Evolutionary conservation across 805 yeast genomes (phyloP), one percentile per base, ranked within the genome.

Genomic region (Candida sanyiensis): DNA sequence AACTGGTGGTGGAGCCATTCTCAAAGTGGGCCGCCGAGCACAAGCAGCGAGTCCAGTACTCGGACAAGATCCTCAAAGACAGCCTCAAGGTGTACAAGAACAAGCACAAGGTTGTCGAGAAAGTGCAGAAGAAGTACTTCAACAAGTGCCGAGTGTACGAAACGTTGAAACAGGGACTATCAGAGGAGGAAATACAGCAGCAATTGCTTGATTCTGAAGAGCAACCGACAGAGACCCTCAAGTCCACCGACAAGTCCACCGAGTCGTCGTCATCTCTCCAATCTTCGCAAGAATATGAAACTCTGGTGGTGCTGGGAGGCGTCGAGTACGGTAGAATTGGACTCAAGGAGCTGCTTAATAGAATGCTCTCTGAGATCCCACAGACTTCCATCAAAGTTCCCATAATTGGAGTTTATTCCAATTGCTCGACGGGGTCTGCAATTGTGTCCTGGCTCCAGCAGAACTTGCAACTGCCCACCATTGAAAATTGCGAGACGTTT

Each of bases 111-210:
- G 58, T 60, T 25, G 75, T 80, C 37, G 83, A 75, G 32, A 66
- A 73, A 45, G 51, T 67, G 31, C 86, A 78, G 56, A 78, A 74
- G 58, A 72, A 71, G 40, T 86, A 86, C 57, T 84, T 82, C 67
- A 83, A 79, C 59, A 82, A 80, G 54, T 84, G 93, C 58, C 66
- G 94, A 37, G 63, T 76, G 43, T 66, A 83, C 38, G 95, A 85
- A 56, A 85, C 81, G 40, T 70, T 75, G 52, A 74, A 69, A 47
- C 59, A 70, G 1, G 68, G 67, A 31, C 65, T 65, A 40, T 54
- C 66, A 10, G 75, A 67, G 17, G 77, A 71, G 8, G 72, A 69
- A 37, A 61, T 67, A 28, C 28, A 51, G 44, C 37, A 48, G 22
- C 56, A 54, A 38, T 44, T 49, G 44, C n/a, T n/a, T n/a, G n/a